These are phyloP conservation scores for Fusarium musae DNA, from an alignment of 2,329 filamentous ascomycete genomes.

Conservation along the genomic window DNA sequence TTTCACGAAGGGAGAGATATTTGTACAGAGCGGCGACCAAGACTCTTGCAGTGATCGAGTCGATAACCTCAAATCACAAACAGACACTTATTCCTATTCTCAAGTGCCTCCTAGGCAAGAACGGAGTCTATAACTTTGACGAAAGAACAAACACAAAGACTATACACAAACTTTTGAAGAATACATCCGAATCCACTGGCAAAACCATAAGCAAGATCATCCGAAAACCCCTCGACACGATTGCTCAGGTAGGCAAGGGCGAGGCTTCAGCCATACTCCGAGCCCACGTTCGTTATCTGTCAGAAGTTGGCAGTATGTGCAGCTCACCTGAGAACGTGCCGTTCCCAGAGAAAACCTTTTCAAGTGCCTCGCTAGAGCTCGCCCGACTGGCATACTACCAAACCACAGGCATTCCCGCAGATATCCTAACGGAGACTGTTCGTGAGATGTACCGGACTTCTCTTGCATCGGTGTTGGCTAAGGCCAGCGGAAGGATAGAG, in stretches of 20 bases:
- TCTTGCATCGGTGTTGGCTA: conserved; percentile 66
- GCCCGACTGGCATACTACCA: conserved; percentile 66
- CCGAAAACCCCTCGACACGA: conserved; percentile 53
- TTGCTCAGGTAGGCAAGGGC: conserved; percentile 28
- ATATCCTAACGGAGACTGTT: conserved; percentile 61
- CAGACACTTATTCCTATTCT: conserved; percentile 69
- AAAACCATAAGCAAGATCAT: conserved; percentile 62
- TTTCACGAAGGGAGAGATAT: conserved; percentile 78
- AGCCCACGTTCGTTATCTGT: conserved; percentile 65
- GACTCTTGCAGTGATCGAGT: conserved; percentile 76
- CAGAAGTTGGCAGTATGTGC: conserved; percentile 51
- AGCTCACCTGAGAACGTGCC: neutral
- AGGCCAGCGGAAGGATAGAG: conserved; percentile 64
- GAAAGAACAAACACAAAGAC: conserved; percentile 87
- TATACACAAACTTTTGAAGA: conserved; percentile 76
- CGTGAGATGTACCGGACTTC: conserved; percentile 65
- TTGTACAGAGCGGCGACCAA: conserved; percentile 83
- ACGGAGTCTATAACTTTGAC: conserved; percentile 84
- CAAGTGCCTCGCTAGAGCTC: conserved; percentile 56
- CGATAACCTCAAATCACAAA: conserved; percentile 67
- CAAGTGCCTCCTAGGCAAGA: conserved; percentile 73
- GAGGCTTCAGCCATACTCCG: conserved; percentile 53
- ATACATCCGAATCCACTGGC: conserved; percentile 66
- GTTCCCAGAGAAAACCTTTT: neutral
- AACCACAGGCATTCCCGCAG: conserved; percentile 54